Base-by-base conservation (phyloP, 2,329 filamentous ascomycete species). In the Colletotrichum sp. region DNA sequence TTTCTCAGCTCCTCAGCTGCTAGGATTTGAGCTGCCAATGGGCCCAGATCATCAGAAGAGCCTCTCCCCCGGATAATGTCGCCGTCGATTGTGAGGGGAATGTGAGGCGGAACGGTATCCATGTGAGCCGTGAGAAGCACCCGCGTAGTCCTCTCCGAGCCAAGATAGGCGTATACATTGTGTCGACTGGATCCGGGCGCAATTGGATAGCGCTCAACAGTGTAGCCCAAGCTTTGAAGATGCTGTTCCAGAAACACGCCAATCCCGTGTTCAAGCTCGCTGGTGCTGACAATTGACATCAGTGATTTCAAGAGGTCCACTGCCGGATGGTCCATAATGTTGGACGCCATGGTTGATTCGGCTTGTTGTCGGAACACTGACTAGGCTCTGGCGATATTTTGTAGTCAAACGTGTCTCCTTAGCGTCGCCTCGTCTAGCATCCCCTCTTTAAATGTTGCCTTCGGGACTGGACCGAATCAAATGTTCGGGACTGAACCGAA, bases 61-160 rank as follows among this genome's bases (percentile, higher is more conserved):
- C 84, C 90, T 9, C 90, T 86, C 3, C 90, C 90, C 32, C 85
- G 86, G 39, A 90, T 87, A 16, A 80, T 79, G 25, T 82, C 81
- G 11, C 79, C 80, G 8, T 82, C 80, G 15, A 83, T 78, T 48
- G 86, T 85, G 79, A 90, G 89, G 0, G 89, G 88, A 79, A 89
- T 89, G 80, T 87, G 89, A 0, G 89, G 90, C 1, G 90, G 88
- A 5, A 88, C 87, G 11, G 83, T 84, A 67, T 84, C 83, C 81
- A 84, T 83, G 76, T 85, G 83, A 2, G 81, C 79, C 8, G 83
- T 83, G 22, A 84, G 79, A 28, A 83, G 82, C 25, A 83, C 79
- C 16, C 84, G 79, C 5, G 82, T 80, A 44, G 81, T 78, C 30
- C 81, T 79, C 19, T 77, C 64, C 44, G 78, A 75, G 6, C 83